phyloP scores from a whole-genome alignment of 1,284 basidiomycete genomes.

The Ustilago bromivora region DNA sequence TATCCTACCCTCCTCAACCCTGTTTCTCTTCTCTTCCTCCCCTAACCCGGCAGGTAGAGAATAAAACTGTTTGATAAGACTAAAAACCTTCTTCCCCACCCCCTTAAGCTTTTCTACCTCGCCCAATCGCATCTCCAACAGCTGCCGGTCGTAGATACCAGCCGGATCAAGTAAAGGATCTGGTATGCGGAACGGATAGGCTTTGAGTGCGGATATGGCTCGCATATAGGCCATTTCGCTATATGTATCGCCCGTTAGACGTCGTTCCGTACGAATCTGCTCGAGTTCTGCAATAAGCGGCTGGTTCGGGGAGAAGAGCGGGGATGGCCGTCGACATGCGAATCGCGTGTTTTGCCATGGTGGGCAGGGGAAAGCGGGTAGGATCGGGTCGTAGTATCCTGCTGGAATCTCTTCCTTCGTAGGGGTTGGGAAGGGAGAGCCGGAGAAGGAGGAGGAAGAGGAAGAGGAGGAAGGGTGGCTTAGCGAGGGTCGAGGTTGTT shows the following conservation, averaged over 20 bases:
- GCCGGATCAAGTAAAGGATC: slow-evolving; percentile 15
- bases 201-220: slow-evolving; percentile 62
- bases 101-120: slow-evolving; percentile 59
- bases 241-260: slow-evolving; percentile 53
- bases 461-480: slow-evolving; percentile 1
- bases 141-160: background rate
- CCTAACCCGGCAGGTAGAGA: background rate
- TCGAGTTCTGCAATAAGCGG: slow-evolving; percentile 59
- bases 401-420: background rate
- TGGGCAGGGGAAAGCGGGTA: slow-evolving; percentile 15
- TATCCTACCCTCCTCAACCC: slow-evolving; percentile 29
- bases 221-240: slow-evolving; percentile 65
- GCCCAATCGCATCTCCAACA: slow-evolving; percentile 19
- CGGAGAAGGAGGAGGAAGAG: background rate
- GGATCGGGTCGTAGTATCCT: slow-evolving; percentile 21
- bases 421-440: background rate
- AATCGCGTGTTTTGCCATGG: slow-evolving; percentile 49
- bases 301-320: slow-evolving; percentile 60
- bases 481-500: background rate
- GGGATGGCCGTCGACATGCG: slow-evolving; percentile 59
- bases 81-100: slow-evolving; percentile 60
- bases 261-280: slow-evolving; percentile 58
- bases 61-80: slow-evolving; percentile 58
- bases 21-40: background rate
- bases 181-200: slow-evolving; percentile 54